phyloP scores from a whole-genome alignment of 2,329 filamentous ascomycete species.

The Hymenoscyphus fraxineus region DNA sequence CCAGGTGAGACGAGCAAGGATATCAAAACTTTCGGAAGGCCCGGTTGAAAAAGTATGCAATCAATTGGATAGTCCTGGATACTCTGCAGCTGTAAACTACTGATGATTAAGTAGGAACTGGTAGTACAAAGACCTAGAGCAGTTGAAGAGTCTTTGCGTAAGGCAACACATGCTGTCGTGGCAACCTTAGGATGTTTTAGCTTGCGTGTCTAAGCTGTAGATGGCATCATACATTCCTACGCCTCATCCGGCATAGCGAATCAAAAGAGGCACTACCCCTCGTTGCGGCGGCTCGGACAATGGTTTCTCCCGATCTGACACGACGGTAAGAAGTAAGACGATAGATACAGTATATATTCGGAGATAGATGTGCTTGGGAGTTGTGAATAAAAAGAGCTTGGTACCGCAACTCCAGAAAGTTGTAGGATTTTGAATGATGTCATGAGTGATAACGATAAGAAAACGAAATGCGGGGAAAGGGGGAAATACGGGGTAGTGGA shows the following conservation, averaged over 20 bases:
- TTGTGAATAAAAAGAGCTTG: not conserved
- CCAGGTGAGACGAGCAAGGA: constrained; percentile 2
- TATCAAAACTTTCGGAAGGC: not conserved
- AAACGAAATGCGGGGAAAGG: not conserved
- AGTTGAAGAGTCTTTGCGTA: not conserved
- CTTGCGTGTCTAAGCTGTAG: constrained; percentile 2
- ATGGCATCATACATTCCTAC: constrained; percentile 3
- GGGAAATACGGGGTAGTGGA: too few relatives aligned
- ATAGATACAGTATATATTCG: not conserved
- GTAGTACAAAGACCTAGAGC: too few relatives aligned
- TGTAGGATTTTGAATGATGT: not conserved
- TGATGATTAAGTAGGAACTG: not conserved
- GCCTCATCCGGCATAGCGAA: not conserved
- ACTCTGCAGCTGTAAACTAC: not conserved
- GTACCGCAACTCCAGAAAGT: too few relatives aligned
- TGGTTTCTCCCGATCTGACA: not conserved
- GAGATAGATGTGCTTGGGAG: not conserved
- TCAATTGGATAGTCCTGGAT: not conserved
- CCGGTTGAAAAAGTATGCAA: not conserved
- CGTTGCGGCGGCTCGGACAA: not conserved
- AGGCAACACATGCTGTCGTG: not conserved
- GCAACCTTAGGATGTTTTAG: not conserved
- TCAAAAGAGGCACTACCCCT: not conserved
- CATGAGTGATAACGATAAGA: not conserved
- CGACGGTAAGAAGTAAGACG: not conserved